Evolutionary conservation across 78 protist genomes (phyloP).

Genomic region (Guillardia theta): DNA sequence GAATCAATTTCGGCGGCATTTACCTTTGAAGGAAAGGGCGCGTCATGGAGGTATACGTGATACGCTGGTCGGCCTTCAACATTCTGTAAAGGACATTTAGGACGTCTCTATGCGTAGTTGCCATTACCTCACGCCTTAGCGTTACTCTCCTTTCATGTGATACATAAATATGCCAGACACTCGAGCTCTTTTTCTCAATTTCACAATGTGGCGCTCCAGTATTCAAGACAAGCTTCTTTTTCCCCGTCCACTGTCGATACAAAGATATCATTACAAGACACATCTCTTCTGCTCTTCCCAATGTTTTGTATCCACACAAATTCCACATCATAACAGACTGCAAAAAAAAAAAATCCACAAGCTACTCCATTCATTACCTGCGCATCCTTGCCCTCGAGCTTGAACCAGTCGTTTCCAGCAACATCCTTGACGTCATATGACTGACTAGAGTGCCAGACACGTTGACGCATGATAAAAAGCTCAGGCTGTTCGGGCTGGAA

Average conservation of each 20-base stretch:
- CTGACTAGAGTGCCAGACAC: neutral
- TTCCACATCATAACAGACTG: neutral
- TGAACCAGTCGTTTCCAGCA: neutral
- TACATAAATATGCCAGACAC: neutral
- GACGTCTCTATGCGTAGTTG: neutral
- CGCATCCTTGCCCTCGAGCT: neutral
- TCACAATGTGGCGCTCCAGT: neutral
- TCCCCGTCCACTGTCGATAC: neutral
- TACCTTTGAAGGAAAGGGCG: neutral
- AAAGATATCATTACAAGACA: neutral
- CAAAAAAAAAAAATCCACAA: neutral
- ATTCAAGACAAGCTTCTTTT: neutral
- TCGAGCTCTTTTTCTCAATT: neutral
- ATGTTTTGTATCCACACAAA: neutral
- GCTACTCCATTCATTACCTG: neutral
- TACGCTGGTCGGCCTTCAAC: no score
- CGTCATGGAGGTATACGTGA: neutral
- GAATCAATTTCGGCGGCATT: neutral
- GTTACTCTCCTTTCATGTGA: neutral
- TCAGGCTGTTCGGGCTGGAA: neutral
- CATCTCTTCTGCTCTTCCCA: neutral
- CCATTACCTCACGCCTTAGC: neutral
- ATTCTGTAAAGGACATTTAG: neutral
- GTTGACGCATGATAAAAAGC: neutral
- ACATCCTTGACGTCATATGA: neutral